Evolutionary conservation across 495 filamentous ascomycete genomes (phyloP), one percentile per base, ranked within the genome.

Genomic region (Cryomyces antarcticus): DNA sequence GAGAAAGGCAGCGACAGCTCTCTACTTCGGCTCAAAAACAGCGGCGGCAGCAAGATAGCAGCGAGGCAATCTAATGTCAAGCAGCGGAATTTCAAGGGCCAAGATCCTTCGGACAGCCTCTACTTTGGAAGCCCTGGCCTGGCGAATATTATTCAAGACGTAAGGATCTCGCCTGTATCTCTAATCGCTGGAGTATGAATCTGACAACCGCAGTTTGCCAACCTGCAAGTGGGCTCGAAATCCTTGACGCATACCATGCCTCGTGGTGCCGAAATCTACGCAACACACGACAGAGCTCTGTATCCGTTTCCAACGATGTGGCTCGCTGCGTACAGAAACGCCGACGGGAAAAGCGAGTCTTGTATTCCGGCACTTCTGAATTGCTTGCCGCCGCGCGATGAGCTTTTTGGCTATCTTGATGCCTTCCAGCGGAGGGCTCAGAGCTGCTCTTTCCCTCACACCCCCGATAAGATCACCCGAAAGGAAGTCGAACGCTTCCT

Each of bases 61-160:
- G 46, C 48, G 24, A 48, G 51, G 35, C 37, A 42, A 10, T 13
- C 41, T 44, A 46, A 51, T 38, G 27, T 43, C 51, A 49, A 46
- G 36, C 63, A 62, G 33, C 50, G 53, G 17, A 52, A 56, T 4
- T 61, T 58, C 41, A 59, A 57, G 39, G 54, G 50, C 30, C 49
- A 52, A n/a, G 53, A 61, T 34, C 46, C 47, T 17, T 40, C 58
- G 30, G 61, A 62, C 47, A 63, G 57, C 42, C 45, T 64, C 11
- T 67, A 65, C 42, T 65, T 63, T 50, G 62, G 58, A 5, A 61
- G 55, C 36, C 59, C 64, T 11, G 60, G 59, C 0, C 54, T 65
- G 33, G 62, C 59, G 1, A 63, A 54, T 39, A 54, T 67, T 11
- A 51, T 65, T 28, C 50, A 53, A 44, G 62, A 67, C 46, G 63